A percentile compares a stretch with the other conserved stretches of the same genome.
Conservation (phyloP, 2,329 filamentous ascomycete species). For the Monilinia laxa region DNA sequence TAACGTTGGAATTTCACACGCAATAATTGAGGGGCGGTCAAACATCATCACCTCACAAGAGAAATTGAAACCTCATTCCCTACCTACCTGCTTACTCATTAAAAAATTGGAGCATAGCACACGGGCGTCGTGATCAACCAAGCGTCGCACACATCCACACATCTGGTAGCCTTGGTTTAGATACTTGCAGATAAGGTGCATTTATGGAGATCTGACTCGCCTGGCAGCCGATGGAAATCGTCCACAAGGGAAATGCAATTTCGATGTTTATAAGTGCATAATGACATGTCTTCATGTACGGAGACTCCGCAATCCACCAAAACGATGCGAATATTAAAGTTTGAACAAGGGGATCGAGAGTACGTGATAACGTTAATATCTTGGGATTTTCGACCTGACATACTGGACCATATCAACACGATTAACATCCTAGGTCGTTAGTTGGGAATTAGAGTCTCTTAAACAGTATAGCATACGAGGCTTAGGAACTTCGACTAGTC, state of each 20-base stretch:
- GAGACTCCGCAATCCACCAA: not conserved
- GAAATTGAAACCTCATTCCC: no score
- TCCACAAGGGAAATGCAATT: not conserved
- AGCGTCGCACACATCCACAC: not conserved
- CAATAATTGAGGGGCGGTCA: slow-evolving; percentile 9
- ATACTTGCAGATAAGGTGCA: not conserved
- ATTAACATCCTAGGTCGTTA: not conserved
- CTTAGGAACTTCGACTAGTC: not conserved
- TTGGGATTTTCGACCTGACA: not conserved
- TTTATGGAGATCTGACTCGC: not conserved
- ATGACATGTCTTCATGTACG: not conserved
- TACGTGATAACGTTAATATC: no score
- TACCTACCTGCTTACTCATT: slow-evolving; percentile 15
- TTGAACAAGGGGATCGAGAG: not conserved
- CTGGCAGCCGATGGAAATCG: not conserved
- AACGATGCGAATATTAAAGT: not conserved
- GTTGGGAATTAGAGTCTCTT: not conserved
- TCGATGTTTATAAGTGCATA: no score
- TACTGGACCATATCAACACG: not conserved
- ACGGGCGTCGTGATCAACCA: slow-evolving; percentile 9
- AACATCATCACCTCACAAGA: not conserved
- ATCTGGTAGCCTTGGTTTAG: not conserved
- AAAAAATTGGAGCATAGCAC: slow-evolving; percentile 21
- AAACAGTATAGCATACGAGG: not conserved
- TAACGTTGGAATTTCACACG: not conserved